Base-by-base conservation (phyloP, 805 yeast genomes). In the Metschnikowia borealis region DNA sequence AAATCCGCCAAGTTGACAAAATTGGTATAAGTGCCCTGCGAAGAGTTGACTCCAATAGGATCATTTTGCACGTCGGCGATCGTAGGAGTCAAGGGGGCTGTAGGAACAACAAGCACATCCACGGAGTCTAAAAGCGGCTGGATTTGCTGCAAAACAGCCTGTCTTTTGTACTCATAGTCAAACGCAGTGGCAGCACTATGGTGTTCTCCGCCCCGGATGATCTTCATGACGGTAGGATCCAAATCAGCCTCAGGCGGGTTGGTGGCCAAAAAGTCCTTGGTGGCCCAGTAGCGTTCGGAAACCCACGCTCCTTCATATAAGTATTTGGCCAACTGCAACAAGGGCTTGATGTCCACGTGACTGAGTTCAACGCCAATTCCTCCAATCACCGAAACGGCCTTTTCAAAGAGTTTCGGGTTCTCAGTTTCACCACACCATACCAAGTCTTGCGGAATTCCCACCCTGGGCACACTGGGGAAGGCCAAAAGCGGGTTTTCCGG, bases 301-400 rank as follows among this genome's bases (percentile, higher is more conserved):
- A 92, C 98, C 99, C 99, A 92, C n/a, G 98, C 87, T 51, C 99
- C 99, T 63, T 92, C 97, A 65, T 92, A 92, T 35, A 92, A 77
- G 63, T 94, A 87, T 59, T 81, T 81, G 15, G 98, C 99, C 50
- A 92, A 75, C 35, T 86, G 87, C 53, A 88, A 73, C 38, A 92
- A 73, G 3, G 90, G 87, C 15, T 84, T 67, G 65, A 92, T 91
- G 68, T 89, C 91, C 39, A 84, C 66, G 10, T 82, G 71, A 20
- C 80, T 77, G 29, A 88, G 69, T 38, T 74, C 71, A 47, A 78
- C 79, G 39, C 85, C 87, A 14, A 78, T 59, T 38, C 70, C 60
- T 38, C 73, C 67, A 41, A 63, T 57, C 43, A 68, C 62, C 21
- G 77, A 78, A 18, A 91, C 76, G 2, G 96, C 89, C 23, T 72